phyloP scores from a whole-genome alignment of 768 basidiomycete species.

The Filobasidium floriforme region DNA sequence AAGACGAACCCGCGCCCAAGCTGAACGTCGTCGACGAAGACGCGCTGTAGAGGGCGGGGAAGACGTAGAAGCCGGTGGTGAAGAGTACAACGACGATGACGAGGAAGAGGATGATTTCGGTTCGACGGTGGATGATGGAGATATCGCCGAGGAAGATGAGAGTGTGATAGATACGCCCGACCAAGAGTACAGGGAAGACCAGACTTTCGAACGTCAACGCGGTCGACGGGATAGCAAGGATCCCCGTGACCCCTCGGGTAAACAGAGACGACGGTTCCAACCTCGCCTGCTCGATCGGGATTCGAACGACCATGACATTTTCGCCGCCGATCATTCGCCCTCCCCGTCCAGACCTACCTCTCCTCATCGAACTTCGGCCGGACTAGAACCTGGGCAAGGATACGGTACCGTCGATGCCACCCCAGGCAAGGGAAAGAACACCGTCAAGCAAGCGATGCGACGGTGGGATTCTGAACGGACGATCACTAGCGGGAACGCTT shows the following conservation, averaged over 20 bases:
- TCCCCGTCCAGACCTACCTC: slow-evolving; percentile 13
- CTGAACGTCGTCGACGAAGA: not conserved
- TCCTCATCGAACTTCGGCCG: slow-evolving; percentile 3
- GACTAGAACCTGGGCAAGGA: not conserved
- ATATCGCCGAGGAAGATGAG: slow-evolving; percentile 10
- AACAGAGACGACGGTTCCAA: slow-evolving; percentile 7
- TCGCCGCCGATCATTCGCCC: slow-evolving; percentile 17
- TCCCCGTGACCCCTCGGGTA: not conserved
- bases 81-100: slow-evolving; percentile 24
- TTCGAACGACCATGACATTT: slow-evolving; percentile 8
- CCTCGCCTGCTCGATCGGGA: not conserved
- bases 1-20: not conserved
- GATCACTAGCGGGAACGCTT: slow-evolving; percentile 20
- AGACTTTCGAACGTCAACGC: slow-evolving; percentile 10
- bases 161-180: not conserved
- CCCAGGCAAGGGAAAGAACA: not conserved
- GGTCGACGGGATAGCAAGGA: not conserved
- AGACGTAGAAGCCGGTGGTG: slow-evolving; percentile 22
- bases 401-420: slow-evolving; percentile 1
- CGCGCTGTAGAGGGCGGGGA: slow-evolving; percentile 4
- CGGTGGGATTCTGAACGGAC: slow-evolving; percentile 1
- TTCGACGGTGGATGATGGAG: slow-evolving; percentile 8
- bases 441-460: not conserved
- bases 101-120: slow-evolving; percentile 20
- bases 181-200: slow-evolving; percentile 1